Conservation (phyloP, 345 rosid species). For the Combretum micranthum region DNA sequence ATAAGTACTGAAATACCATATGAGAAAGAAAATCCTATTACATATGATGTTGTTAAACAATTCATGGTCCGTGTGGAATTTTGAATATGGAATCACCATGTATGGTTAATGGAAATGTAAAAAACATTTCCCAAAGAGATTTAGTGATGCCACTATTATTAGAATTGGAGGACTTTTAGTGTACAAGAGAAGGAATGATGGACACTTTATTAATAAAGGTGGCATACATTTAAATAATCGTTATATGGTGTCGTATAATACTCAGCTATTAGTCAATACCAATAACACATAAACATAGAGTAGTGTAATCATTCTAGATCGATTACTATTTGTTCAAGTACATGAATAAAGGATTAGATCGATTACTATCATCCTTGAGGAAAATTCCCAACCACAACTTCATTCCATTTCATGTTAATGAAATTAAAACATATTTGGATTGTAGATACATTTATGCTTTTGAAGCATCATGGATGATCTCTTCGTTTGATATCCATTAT, state of each 20-base stretch:
- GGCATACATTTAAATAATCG: background rate
- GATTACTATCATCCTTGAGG: background rate
- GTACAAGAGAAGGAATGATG: background rate
- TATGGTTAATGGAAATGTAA: background rate
- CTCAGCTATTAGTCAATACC: background rate
- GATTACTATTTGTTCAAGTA: constrained; percentile 1
- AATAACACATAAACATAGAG: background rate
- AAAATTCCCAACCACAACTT: background rate
- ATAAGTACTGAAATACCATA: background rate
- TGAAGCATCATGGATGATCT: constrained; percentile 3
- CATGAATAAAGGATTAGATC: background rate
- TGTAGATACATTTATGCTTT: background rate
- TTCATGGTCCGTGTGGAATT: constrained; percentile 4
- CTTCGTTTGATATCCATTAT: constrained; percentile 4
- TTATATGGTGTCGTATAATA: background rate
- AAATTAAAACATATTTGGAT: background rate
- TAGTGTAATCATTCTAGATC: no score
- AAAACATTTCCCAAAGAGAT: background rate
- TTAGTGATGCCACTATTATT: background rate
- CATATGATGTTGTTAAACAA: background rate
- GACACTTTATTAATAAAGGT: background rate
- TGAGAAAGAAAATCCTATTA: background rate
- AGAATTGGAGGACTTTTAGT: background rate
- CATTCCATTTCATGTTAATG: background rate
- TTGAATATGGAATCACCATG: background rate